Base-by-base conservation (phyloP, 495 filamentous ascomycete species). In the Xylaria bambusicola region DNA sequence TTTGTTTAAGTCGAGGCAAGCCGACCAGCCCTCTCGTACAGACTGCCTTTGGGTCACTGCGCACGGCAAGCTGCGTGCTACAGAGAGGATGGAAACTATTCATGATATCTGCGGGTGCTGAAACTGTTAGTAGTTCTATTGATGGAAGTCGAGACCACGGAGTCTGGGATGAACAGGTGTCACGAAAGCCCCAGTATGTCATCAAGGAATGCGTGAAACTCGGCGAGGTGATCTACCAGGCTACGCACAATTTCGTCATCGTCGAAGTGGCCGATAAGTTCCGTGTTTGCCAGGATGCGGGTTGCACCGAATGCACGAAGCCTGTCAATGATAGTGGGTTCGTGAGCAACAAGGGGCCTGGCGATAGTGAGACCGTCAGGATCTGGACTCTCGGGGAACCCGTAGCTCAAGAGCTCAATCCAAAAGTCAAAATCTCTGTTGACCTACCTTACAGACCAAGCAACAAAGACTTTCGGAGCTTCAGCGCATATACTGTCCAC, bases 151-250 rank as follows among this genome's bases (percentile, higher is more conserved):
- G 31, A 33, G 31, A 33, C 31, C 6, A 10, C 2, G 31, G n/a
- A 20, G 21, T 17, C 27, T 50, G 47, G 27, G 24, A 5, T 8
- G 8, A 12, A 24, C 15, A 0, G 7, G 4, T 35, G 26, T n/a
- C n/a, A 10, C n/a, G 0, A 3, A 9, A 10, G 10, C 12, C 17
- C 18, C 2, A 36, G 23, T 2, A 36, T 52, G n/a, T n/a, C n/a
- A n/a, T n/a, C 33, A 52, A 40, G 35, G 13, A 24, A 38, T 17
- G 10, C 24, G 13, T 52, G 50, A 52, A 17, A 26, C 50, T 52
- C 6, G 50, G 50, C 2, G 20, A 20, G 4, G 31, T 52, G 4
- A 21, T 52, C 3, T 5, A n/a, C 33, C 50, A 52, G 10, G 6
- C 29, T 23, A 17, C 12, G 26, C 20, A 6, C 7, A 3, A 10